phyloP scores from a whole-genome alignment of 2,329 filamentous ascomycete genomes.

The Fusarium sp. region DNA sequence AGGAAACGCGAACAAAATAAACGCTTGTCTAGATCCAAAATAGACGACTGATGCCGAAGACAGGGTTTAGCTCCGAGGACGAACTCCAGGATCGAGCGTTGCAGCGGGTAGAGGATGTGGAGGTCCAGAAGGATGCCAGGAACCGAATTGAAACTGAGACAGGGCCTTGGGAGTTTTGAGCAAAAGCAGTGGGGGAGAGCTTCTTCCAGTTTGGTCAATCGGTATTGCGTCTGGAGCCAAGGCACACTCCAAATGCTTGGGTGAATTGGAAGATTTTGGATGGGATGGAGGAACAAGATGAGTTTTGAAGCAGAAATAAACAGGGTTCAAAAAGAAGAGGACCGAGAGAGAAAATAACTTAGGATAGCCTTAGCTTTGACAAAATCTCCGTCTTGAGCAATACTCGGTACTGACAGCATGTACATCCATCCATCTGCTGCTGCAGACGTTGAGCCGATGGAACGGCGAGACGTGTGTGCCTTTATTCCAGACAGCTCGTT shows the following conservation, averaged over 20 bases:
- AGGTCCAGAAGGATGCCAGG: slow-evolving; percentile 22
- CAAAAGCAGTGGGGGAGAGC: slow-evolving; percentile 18
- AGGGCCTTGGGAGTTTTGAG: slow-evolving; percentile 24
- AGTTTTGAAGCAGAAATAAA: slow-evolving; percentile 37
- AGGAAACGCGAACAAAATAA: slow-evolving; percentile 38
- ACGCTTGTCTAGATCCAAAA: slow-evolving; percentile 45
- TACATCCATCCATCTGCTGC: slow-evolving; percentile 50
- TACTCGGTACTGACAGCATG: slow-evolving; percentile 29
- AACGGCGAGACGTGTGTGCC: slow-evolving; percentile 65
- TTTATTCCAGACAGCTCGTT: slow-evolving; percentile 71
- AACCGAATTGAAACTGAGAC: slow-evolving; percentile 33
- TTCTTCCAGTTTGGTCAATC: slow-evolving; percentile 32
- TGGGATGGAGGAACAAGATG: slow-evolving; percentile 15
- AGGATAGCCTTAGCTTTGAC: slow-evolving; percentile 31
- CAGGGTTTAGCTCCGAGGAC: slow-evolving; percentile 37
- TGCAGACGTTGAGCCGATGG: slow-evolving; percentile 66
- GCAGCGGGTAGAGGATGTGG: slow-evolving; percentile 33
- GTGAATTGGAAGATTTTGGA: slow-evolving; percentile 20
- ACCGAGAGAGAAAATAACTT: slow-evolving; percentile 19
- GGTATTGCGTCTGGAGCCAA: slow-evolving; percentile 20
- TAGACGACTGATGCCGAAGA: slow-evolving; percentile 34
- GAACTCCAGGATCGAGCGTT: slow-evolving; percentile 37
- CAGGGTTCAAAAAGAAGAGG: slow-evolving; percentile 8
- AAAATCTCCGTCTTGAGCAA: slow-evolving; percentile 60
- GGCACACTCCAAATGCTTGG: slow-evolving; percentile 13